These are phyloP conservation scores for Penicillium pulvis DNA, from an alignment of 495 filamentous ascomycete species.

Conservation along the genomic window DNA sequence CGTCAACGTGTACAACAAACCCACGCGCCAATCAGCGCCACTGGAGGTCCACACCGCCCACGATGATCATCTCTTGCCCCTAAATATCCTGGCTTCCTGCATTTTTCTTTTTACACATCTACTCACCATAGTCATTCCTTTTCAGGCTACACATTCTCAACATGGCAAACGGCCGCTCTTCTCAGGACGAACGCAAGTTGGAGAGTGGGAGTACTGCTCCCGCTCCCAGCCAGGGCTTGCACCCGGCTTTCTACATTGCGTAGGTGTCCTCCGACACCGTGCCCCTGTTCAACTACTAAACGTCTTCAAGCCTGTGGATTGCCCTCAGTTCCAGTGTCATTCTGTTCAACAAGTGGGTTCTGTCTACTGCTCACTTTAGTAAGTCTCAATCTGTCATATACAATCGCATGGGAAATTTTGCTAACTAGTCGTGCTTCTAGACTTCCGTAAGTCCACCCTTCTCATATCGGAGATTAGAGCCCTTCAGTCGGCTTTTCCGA, in stretches of 20 bases:
- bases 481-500: neutral
- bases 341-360: constrained; percentile 97
- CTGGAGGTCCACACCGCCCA: constrained; percentile 17
- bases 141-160: constrained; percentile 21
- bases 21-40: constrained; percentile 18
- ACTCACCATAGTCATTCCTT: constrained; percentile 41
- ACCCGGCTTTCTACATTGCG: constrained; percentile 84
- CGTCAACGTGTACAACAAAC: constrained; percentile 19
- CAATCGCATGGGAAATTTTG: neutral
- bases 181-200: constrained; percentile 38
- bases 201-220: constrained; percentile 29
- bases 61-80: constrained; percentile 21
- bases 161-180: constrained; percentile 38
- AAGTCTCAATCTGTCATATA: constrained; percentile 39
- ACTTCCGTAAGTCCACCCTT: constrained; percentile 35
- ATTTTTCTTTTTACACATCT: constrained; percentile 18
- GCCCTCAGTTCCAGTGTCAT: constrained; percentile 85
- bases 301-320: constrained; percentile 73
- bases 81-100: constrained; percentile 15
- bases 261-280: constrained; percentile 46
- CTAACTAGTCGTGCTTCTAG: constrained; percentile 33
- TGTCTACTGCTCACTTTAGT: constrained; percentile 76
- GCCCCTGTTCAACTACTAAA: constrained; percentile 8
- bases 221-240: constrained; percentile 47
- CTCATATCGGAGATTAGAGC: neutral